Evolutionary conservation across 2,329 filamentous ascomycete species (phyloP), one percentile per base, ranked within the genome.

Genomic region (Alternaria sp.): DNA sequence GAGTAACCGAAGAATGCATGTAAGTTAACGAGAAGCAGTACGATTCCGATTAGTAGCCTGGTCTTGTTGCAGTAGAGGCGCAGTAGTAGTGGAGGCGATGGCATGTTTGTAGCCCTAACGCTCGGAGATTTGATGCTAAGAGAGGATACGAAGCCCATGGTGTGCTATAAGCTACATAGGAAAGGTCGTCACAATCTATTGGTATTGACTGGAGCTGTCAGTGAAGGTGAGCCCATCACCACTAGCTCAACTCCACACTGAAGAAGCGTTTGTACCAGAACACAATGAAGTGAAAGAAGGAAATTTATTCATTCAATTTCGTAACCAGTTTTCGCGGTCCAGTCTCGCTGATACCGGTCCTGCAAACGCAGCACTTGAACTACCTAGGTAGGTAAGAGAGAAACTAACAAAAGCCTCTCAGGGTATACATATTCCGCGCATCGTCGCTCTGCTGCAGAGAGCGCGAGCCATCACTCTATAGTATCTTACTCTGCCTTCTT

Each of bases 321-420:
- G n/a, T 45, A 50, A 56, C 15, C 30, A 25, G 18, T 11, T 64
- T 59, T 65, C 28, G 60, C 61, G 69, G 70, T 67, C 66, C 68
- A 71, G 69, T 69, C 68, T 66, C 62, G 64, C 63, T 61, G 45
- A 28, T 54, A 60, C 25, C 28, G 7, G 7, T 9, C 7, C 33
- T 10, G 15, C 33, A 37, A n/a, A 37, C 33, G 33, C 33, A 37
- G 33, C 33, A 37, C 33, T 9, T 37, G 33, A 37, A 43, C 23
- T 37, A 20, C 10, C 55, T 20, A n/a, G 18, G 45, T 20, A n/a
- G 18, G 43, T 51, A 18, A 18, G 26, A 28, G 30, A 20, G 21
- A 15, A 18, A 21, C 41, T 50, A 23, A 55, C 46, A 26, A 33
- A 25, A 28, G n/a, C 20, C 21, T 9, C 21, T 41, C 37, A 18